These are phyloP conservation scores for Kingdonia uniflora DNA, from an alignment of 164 flowering plant genomes.

Conservation along the genomic window DNA sequence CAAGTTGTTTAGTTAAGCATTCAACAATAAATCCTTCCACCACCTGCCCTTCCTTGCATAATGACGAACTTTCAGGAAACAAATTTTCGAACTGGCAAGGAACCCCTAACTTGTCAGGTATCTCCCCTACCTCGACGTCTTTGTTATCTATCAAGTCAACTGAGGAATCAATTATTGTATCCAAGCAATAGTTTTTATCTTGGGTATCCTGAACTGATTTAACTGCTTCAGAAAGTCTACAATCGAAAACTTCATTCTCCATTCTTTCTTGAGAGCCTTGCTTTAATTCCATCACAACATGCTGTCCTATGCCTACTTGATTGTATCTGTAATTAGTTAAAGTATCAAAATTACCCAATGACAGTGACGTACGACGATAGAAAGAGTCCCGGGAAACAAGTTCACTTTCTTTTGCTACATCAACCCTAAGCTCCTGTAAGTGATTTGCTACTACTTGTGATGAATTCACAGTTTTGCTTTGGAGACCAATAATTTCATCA, in stretches of 20 bases:
- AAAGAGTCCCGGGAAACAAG: too few species aligned
- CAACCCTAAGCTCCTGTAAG: background rate
- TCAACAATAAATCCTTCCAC: constrained; percentile 12
- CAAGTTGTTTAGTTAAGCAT: constrained; percentile 5
- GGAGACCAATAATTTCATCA: constrained; percentile 6
- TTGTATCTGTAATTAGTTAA: too few species aligned
- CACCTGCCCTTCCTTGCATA: background rate
- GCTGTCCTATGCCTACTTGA: background rate
- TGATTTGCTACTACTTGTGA: background rate
- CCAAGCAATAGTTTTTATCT: background rate
- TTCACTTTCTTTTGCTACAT: background rate
- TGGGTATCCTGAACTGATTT: constrained; percentile 5
- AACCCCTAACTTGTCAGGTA: constrained; percentile 6
- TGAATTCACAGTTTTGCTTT: background rate
- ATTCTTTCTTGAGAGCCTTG: too few species aligned
- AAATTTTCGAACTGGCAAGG: background rate
- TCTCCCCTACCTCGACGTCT: constrained; percentile 19
- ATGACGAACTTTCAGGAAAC: background rate
- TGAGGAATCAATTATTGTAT: constrained; percentile 4
- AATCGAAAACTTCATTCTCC: background rate
- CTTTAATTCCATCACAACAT: constrained; percentile 3
- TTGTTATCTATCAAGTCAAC: background rate
- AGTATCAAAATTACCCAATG: too few species aligned
- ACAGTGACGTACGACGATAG: too few species aligned
- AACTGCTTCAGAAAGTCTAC: background rate